A percentile compares a stretch with the other conserved stretches of the same genome.
Conservation (phyloP, 768 basidiomycete species). For the Pleurotus tuber-regium region DNA sequence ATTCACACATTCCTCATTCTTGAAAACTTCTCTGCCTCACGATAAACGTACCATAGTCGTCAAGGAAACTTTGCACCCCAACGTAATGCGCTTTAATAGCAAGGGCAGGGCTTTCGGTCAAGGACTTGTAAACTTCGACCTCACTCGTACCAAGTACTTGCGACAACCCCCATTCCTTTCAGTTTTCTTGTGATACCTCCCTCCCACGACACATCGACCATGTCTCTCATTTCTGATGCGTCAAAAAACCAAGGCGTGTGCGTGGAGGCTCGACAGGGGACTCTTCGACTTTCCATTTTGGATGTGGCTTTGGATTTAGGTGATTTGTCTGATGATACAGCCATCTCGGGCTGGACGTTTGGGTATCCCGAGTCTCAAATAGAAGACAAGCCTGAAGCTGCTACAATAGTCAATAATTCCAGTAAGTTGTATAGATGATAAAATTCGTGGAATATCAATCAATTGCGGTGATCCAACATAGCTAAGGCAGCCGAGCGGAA, state of each 20-base stretch:
- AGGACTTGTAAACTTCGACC: not conserved
- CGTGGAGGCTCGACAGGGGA: not conserved
- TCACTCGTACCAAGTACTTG: not conserved
- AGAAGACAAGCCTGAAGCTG: not conserved
- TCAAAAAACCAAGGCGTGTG: no score
- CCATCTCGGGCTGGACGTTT: not conserved
- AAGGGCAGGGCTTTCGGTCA: not conserved
- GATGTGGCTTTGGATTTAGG: conserved; percentile 5
- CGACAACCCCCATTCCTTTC: not conserved
- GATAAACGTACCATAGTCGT: not conserved
- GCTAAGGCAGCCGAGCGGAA: no score
- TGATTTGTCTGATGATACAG: not conserved
- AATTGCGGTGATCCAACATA: no score
- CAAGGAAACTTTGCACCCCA: not conserved
- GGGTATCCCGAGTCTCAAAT: not conserved
- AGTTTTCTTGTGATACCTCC: no score
- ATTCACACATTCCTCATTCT: not conserved
- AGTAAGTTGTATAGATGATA: not conserved
- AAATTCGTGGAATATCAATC: no score
- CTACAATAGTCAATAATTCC: not conserved
- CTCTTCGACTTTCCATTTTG: conserved; percentile 1
- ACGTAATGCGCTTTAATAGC: not conserved
- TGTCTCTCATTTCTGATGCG: not conserved
- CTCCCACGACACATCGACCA: not conserved
- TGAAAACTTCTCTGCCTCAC: no score